These are phyloP conservation scores for Pleurotus platypus DNA, from an alignment of 768 basidiomycete species.

Conservation along the genomic window DNA sequence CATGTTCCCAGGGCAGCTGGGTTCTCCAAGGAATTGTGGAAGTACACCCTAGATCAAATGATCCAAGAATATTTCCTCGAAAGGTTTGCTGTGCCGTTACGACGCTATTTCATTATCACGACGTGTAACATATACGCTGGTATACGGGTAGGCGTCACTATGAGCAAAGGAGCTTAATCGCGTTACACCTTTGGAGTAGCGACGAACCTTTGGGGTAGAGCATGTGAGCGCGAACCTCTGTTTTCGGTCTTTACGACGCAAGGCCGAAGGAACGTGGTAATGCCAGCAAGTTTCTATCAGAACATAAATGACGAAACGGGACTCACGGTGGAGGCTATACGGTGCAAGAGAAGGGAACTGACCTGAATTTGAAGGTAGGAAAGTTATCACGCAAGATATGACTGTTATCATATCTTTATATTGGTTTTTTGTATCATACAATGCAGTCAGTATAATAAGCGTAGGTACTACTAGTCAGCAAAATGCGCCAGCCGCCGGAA, in stretches of 20 bases:
- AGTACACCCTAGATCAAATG: slow-evolving; percentile 5
- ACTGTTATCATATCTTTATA: not conserved
- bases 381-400: not conserved
- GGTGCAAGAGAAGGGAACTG: no score
- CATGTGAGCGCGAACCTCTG: not conserved
- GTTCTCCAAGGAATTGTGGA: slow-evolving; percentile 7
- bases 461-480: not conserved
- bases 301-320: not conserved
- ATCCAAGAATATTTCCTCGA: not conserved
- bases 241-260: slow-evolving; percentile 2
- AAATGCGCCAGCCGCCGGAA: not conserved
- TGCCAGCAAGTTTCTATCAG: not conserved
- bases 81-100: slow-evolving; percentile 1
- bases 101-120: not conserved
- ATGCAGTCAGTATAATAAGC: not conserved
- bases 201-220: not conserved
- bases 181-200: not conserved
- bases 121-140: not conserved
- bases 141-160: slow-evolving; percentile 1
- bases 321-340: not conserved
- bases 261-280: not conserved
- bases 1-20: slow-evolving; percentile 4
- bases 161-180: not conserved
- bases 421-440: not conserved
- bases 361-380: not conserved